Base-by-base conservation (phyloP, 179 eudicot species). In the Nepenthes alata region DNA sequence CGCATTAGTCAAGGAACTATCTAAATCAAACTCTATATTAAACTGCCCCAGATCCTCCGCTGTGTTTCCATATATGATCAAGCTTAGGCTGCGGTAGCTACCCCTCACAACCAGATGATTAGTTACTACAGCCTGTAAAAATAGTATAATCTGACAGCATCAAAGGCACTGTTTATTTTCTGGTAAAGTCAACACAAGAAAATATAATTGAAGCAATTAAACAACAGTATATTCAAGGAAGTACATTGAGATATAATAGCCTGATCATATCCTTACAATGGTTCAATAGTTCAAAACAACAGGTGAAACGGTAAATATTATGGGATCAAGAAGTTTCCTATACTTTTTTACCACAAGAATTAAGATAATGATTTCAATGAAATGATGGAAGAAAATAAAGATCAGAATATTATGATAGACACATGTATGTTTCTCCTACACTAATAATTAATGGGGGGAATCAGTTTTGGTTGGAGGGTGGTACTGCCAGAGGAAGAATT, bases 1-100 rank as follows among this genome's bases (percentile, higher is more conserved):
- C 56, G 79, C 80, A 58, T 85, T 85, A 11, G 86, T 83, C 68
- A 94, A 75, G 75, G 97, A 82, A 79, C 83, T 81, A 59, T 94
- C 99, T 55, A 91, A 60, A 80, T 86, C 99, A 67, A 85, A 86
- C 65, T 87, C 99, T 75, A 94, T 78, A 73, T 83, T 94, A 63
- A 87, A 94, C 71, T 94, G 99, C 66, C 99, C 99, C 49, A 94
- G 73, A 75, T 94, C 99, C 85, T 87, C 97, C 6, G 96, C 89
- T 37, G 91, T 94, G 75, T 94, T 94, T 67, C 99, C 99, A 70
- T 94, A 94, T 61, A 94, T 77, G 70, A 91, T 89, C 74, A 91
- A 84, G 76, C 87, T 91, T 59, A 94, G 81, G 79, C 97, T 94
- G 66, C 99, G 95, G 77, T 94, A 94, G 79, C 95, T 85, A 60